phyloP scores from a whole-genome alignment of 805 yeast species.

The Ogataea philodendri region DNA sequence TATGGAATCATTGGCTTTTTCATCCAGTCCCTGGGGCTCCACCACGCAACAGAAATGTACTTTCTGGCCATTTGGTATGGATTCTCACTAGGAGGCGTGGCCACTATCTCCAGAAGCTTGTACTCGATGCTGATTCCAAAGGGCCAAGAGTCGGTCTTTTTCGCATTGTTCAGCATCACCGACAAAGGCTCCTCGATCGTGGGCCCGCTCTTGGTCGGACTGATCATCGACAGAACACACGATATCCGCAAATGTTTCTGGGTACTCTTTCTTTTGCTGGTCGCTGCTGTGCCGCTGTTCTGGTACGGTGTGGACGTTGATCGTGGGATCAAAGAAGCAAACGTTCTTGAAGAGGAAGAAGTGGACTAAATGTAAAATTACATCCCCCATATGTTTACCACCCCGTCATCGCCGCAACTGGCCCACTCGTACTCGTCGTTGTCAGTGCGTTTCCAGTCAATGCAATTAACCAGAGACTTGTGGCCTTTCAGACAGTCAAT shows the following conservation, averaged over 20 bases:
- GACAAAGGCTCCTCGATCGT: slow-evolving; percentile 77
- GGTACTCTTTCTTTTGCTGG: slow-evolving; percentile 52
- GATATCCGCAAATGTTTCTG: slow-evolving; percentile 72
- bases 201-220: slow-evolving; percentile 72
- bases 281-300: slow-evolving; percentile 59
- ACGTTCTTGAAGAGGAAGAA: slow-evolving; percentile 27
- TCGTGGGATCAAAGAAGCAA: slow-evolving; percentile 49
- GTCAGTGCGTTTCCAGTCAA: slow-evolving; percentile 57
- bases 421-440: slow-evolving; percentile 47
- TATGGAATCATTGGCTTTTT: slow-evolving; percentile 71
- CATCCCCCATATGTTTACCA: slow-evolving; percentile 59
- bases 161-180: slow-evolving; percentile 72
- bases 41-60: slow-evolving; percentile 66
- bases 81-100: slow-evolving; percentile 66
- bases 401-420: slow-evolving; percentile 80
- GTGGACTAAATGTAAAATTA: slow-evolving; percentile 15
- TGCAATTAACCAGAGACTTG: slow-evolving; percentile 66
- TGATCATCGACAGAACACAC: slow-evolving; percentile 70
- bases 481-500: slow-evolving; percentile 64
- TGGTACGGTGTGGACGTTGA: slow-evolving; percentile 48
- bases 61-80: slow-evolving; percentile 74
- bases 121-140: slow-evolving; percentile 68
- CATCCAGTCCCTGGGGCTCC: slow-evolving; percentile 53
- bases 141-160: slow-evolving; percentile 74
- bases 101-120: slow-evolving; percentile 66